Base-by-base conservation (phyloP, 1,284 basidiomycete genomes). In the Moniliophthora roreri region DNA sequence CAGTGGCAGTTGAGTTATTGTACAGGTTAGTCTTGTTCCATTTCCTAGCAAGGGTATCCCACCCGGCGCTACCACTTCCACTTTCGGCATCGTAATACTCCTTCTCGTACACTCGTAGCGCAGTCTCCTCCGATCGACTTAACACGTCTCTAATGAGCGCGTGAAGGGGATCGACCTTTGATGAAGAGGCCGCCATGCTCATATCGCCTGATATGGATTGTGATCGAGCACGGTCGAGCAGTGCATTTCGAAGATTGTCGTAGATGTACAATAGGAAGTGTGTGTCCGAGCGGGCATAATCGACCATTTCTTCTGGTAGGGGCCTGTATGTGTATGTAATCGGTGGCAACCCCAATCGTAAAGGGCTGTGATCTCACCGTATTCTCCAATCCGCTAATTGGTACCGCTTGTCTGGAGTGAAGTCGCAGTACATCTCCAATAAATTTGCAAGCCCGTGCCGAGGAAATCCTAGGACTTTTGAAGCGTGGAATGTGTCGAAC, bases 331-430 rank as follows among this genome's bases (percentile, higher is more conserved):
- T 51, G 21, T 46, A 60, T 15, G 58, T 20, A 41, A 37, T 41
- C 9, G 41, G 34, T 15, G 24, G 11, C n/a, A n/a, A 15, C 18
- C 1, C 35, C 18, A 38, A 23, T 15, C 4, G n/a, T 32, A 23
- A 10, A 44, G 32, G 24, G 15, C 10, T 41, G 7, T 10, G 10
- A n/a, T 62, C 78, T 21, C 53, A 87, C 87, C 91, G 81, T 62
- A 98, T 93, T 23, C 96, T 85, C 96, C 96, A 99, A 69, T 99
- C 96, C 9, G 96, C 96, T 15, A 95, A 76, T 67, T 98, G 96
- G 66, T 95, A 98, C 18, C 92, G 83, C 71, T 99, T 99, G 74
- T 99, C 96, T 0, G 96, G 84, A n/a, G 82, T 81, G 64, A 95
- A 95, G 63, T 91, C 84, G 65, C 91, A 95, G 65, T 94, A 98